Percentiles rank a stretch among this genome's conserved stretches.
Conservation (phyloP, 805 yeast species). For the Isabelozyma heimii region DNA sequence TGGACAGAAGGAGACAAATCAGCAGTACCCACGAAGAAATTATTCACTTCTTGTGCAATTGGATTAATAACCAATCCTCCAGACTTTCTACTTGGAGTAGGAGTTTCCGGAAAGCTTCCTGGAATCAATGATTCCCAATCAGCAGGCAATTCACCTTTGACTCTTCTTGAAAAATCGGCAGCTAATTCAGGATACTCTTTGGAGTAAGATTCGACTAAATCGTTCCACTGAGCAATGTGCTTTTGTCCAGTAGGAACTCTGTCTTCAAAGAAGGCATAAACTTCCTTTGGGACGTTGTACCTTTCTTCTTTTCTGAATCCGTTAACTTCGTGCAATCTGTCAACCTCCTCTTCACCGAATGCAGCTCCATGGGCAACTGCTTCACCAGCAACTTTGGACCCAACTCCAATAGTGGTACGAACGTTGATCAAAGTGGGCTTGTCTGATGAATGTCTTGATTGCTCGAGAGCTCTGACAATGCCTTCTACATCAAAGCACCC, state of each 20-base stretch:
- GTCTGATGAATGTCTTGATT: constrained; percentile 20
- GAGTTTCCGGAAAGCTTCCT: constrained; percentile 7
- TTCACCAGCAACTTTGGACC: constrained; percentile 23
- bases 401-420: constrained; percentile 32
- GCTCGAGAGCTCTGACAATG: constrained; percentile 29
- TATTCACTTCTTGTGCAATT: constrained; percentile 19
- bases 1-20: constrained; percentile 32
- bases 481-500: constrained; percentile 27
- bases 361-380: constrained; percentile 36
- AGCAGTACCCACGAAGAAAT: constrained; percentile 33
- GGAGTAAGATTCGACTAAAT: constrained; percentile 14
- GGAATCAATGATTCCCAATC: constrained; percentile 23
- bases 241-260: constrained; percentile 16
- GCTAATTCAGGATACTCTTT: constrained; percentile 23
- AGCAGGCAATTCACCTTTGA: constrained; percentile 22
- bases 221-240: constrained; percentile 18
- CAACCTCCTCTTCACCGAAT: constrained; percentile 27
- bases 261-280: constrained; percentile 26
- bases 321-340: constrained; percentile 11
- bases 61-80: constrained; percentile 26
- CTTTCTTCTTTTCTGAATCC: constrained; percentile 16
- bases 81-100: constrained; percentile 25
- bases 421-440: constrained; percentile 37
- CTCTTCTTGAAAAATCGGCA: constrained; percentile 19
- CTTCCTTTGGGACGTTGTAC: constrained; percentile 19